phyloP scores from a whole-genome alignment of 257 asterid genomes.

The Forsythia viridissima region DNA sequence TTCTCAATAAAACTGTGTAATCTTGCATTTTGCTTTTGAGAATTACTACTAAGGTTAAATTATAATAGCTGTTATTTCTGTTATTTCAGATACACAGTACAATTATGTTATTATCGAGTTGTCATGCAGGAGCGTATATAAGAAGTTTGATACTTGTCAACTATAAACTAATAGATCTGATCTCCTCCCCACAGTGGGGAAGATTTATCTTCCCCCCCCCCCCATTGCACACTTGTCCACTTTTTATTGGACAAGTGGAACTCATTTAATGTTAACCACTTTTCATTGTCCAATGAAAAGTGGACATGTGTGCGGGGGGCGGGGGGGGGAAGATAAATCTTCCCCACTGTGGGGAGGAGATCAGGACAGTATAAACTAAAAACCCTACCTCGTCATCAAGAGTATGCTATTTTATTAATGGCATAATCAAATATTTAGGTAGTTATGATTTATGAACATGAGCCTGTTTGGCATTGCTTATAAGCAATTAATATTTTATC shows the following conservation, averaged over 20 bases:
- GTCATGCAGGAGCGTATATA: neutral
- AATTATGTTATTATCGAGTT: neutral
- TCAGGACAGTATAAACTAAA: neutral
- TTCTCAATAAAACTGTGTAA: neutral
- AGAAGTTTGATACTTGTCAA: neutral
- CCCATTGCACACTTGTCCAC: no score
- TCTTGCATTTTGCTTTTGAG: neutral
- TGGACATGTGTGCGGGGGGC: no score
- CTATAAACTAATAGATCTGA: neutral
- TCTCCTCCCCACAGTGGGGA: no score
- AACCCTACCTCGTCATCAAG: neutral
- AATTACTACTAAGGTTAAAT: neutral
- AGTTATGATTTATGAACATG: neutral
- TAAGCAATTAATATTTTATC: neutral
- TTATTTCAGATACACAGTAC: neutral
- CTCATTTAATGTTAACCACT: no score
- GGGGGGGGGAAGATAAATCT: no score
- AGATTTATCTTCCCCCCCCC: no score
- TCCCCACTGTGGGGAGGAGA: no score
- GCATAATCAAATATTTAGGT: neutral
- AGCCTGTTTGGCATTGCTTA: neutral
- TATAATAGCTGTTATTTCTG: neutral
- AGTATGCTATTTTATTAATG: neutral
- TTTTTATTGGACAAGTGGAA: no score
- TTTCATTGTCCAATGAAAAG: no score